Base-by-base conservation (phyloP, 2,329 filamentous ascomycete species). In the Nannizziopsis arthrosporioides region DNA sequence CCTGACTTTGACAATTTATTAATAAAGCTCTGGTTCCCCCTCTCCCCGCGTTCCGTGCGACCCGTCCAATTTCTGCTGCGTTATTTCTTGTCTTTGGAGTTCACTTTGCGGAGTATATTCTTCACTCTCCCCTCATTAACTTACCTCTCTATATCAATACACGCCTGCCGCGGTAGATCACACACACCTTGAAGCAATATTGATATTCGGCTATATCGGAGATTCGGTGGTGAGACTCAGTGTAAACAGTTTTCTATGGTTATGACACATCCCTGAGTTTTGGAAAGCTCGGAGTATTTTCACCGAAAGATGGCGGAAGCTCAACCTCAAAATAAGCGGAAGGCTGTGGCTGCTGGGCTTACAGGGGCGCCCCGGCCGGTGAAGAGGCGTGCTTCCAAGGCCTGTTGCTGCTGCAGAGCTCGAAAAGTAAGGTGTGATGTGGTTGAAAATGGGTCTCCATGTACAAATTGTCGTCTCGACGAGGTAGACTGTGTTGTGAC, bases 371-470 rank as follows among this genome's bases (percentile, higher is more conserved):
- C 72, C 60, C 71, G 75, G 50, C 77, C 77, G 47, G 78, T 82
- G 46, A 95, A 94, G 69, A 77, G 88, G 60, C 46, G 72, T 49
- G 72, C 72, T 1, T 61, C 71, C n/a, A 73, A 74, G 44, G 72
- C 72, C 8, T 75, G 72, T 44, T 61, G 73, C 8, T 72, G 70
- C n/a, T 75, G 72, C 55, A 64, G 72, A 12, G 66, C 71, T n/a
- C 62, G 72, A 19, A 74, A 75, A 56, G 72, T 75, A 22, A 63
- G 72, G 22, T 75, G 72, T 49, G 72, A 73, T 55, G 71, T 74
- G 12, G 72, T 67, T 36, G 71, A 72, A 53, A 63, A 68, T 49
- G 72, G 71, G 2, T 62, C 66, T 30, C 58, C 58, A 1, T 60
- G 58, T 50, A 55, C 56, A n/a, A 60, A 60, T 47, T 60, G 58